A percentile compares a stretch with the other conserved stretches of the same genome.
phyloP scores from a whole-genome alignment of 169 alveolate species.

The Cytauxzoon felis region DNA sequence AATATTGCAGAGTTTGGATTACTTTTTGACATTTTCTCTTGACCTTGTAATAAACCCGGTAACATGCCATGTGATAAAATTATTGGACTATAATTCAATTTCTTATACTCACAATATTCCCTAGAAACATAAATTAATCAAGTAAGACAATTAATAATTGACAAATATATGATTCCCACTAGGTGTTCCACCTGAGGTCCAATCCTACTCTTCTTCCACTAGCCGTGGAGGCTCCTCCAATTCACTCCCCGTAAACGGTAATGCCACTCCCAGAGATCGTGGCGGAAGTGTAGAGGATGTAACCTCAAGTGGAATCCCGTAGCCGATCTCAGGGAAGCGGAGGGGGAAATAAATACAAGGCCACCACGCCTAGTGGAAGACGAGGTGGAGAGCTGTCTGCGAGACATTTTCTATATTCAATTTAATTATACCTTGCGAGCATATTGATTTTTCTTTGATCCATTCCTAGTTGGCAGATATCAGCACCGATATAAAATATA shows the following conservation, averaged over 20 bases:
- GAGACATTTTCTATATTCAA: not conserved
- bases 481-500: constrained; percentile 95
- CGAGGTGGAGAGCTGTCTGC: not conserved
- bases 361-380: too few species aligned
- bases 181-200: too few species aligned
- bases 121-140: constrained; percentile 1
- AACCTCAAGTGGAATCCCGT: too few species aligned
- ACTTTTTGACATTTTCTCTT: constrained; percentile 96
- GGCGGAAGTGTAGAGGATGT: too few species aligned
- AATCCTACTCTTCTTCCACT: too few species aligned
- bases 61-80: constrained; percentile 93
- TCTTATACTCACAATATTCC: constrained; percentile 85
- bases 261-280: too few species aligned
- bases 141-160: not conserved
- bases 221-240: too few species aligned
- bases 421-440: constrained; percentile 86
- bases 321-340: too few species aligned
- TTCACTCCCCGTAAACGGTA: too few species aligned
- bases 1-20: constrained; percentile 95
- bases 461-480: constrained; percentile 96
- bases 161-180: too few species aligned
- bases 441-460: constrained; percentile 99
- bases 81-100: constrained; percentile 83
- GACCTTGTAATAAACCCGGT: constrained; percentile 95
- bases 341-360: too few species aligned